Evolutionary conservation across 2,329 filamentous ascomycete genomes (phyloP), one percentile per base, ranked within the genome.

Genomic region (Chlorencoelia australis): DNA sequence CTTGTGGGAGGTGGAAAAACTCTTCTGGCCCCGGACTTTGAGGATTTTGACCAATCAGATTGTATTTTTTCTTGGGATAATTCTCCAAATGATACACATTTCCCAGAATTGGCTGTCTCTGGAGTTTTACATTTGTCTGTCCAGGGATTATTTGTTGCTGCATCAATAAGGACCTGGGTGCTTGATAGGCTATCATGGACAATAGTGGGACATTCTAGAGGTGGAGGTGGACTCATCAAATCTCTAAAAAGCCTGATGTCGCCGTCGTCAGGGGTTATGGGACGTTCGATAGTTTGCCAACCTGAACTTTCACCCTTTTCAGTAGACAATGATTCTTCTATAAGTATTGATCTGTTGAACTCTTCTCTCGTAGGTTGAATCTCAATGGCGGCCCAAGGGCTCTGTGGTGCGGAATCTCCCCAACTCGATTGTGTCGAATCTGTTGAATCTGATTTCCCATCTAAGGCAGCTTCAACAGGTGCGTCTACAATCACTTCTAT

Each of bases 11-110:
- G 48, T 22, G 50, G 48, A 4, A 48, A 52, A 13, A 22, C 16
- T 7, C 35, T 22, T n/a, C 22, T 16, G n/a, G 21, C 24, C 25
- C 39, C 37, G 4, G 38, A 35, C n/a, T 17, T 16, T 5, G 14
- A 9, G 3, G 25, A 17, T 5, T 11, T 20, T 7, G 39, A 18
- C 4, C 8, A 27, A 35, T 17, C n/a, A 17, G 18, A n/a, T 29
- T 22, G 30, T 18, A 26, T 15, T 5, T 42, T 17, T 16, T 28
- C 25, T 3, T 34, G 35, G 26, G n/a, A 42, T 13, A 40, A 28
- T 16, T 39, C 14, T n/a, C 42, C 44, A 37, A 56, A 57, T 11
- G 51, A 57, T 5, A 57, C 54, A 8, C 47, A 35, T 40, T 55
- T 56, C 11, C 42, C 45, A 10, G 34, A 25, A 30, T 41, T 49